Percentiles rank a stretch among this genome's conserved stretches.
phyloP scores from a whole-genome alignment of 2,329 filamentous ascomycete genomes.

The Fusarium protoensiforme region DNA sequence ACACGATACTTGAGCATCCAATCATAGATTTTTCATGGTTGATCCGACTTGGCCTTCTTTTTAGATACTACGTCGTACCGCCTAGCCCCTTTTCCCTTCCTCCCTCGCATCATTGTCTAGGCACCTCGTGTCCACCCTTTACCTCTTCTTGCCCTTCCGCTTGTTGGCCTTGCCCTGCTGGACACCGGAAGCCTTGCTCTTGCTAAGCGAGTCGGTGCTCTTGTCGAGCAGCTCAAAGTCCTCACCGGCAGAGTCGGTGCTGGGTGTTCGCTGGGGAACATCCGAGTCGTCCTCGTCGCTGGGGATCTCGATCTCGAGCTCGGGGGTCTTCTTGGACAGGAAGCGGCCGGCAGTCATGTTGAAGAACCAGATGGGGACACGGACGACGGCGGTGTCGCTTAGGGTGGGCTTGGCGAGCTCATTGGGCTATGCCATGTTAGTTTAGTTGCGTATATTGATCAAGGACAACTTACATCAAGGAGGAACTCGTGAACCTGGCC shows the following conservation, averaged over 20 bases:
- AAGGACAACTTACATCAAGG: constrained; percentile 76
- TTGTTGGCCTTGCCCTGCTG: constrained; percentile 62
- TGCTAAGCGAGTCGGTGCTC: constrained; percentile 65
- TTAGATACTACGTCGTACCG: constrained; percentile 6
- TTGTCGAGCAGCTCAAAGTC: constrained; percentile 74
- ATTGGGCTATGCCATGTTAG: constrained; percentile 67
- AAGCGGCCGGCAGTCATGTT: constrained; percentile 64
- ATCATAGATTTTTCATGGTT: not conserved
- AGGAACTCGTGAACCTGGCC: constrained; percentile 85
- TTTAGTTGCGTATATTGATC: not conserved
- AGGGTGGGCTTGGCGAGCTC: constrained; percentile 83
- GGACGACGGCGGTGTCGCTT: constrained; percentile 83
- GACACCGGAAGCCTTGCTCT: constrained; percentile 62
- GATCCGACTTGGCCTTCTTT: constrained; percentile 2
- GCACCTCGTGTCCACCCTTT: constrained; percentile 25
- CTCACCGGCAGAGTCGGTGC: constrained; percentile 67
- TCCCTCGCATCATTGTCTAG: constrained; percentile 6
- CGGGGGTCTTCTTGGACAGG: constrained; percentile 52
- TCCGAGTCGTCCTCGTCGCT: constrained; percentile 59
- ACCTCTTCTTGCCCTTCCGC: constrained; percentile 67
- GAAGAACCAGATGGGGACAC: constrained; percentile 81
- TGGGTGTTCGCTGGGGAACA: constrained; percentile 62
- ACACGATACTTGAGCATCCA: not conserved
- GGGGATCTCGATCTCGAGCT: constrained; percentile 51
- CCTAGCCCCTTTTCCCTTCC: not conserved